These are phyloP conservation scores for Ascodesmis nigricans DNA, from an alignment of 495 filamentous ascomycete genomes.

Conservation along the genomic window DNA sequence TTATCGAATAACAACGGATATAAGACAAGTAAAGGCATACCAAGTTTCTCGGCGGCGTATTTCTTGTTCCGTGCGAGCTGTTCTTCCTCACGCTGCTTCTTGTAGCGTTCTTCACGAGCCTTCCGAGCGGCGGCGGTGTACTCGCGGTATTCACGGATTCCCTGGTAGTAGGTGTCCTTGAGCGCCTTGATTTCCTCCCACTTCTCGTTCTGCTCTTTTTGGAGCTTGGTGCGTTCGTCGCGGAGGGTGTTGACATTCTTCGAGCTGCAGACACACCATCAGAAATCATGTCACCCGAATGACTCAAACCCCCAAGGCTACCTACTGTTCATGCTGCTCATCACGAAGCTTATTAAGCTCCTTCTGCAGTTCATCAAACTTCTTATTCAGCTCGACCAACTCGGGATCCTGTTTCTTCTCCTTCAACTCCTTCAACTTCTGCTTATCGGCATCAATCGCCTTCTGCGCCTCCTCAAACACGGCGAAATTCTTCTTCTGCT, in stretches of 20 bases:
- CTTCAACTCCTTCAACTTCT: conserved; percentile 61
- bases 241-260: conserved; percentile 66
- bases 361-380: conserved; percentile 56
- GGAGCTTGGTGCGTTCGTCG: conserved; percentile 68
- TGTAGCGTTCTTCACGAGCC: conserved; percentile 44
- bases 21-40: conserved; percentile 6
- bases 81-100: conserved; percentile 53
- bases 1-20: no score
- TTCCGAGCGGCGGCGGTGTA: conserved; percentile 56
- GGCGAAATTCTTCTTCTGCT: conserved; percentile 73
- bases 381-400: conserved; percentile 61
- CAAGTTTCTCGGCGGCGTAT: conserved; percentile 51
- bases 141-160: conserved; percentile 50
- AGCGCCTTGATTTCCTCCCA: conserved; percentile 54
- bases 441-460: conserved; percentile 62
- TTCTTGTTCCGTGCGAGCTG: conserved; percentile 55
- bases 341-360: conserved; percentile 76
- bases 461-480: conserved; percentile 63
- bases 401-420: conserved; percentile 84
- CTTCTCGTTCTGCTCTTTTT: conserved; percentile 64
- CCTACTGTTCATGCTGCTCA: conserved; percentile 72
- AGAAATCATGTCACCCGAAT: no score
- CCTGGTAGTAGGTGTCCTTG: conserved; percentile 66
- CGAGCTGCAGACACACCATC: conserved; percentile 31
- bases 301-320: no score